Percentiles rank a stretch among this genome's conserved stretches.
phyloP scores from a whole-genome alignment of 495 filamentous ascomycete species.

The Annulohypoxylon maeteangense region DNA sequence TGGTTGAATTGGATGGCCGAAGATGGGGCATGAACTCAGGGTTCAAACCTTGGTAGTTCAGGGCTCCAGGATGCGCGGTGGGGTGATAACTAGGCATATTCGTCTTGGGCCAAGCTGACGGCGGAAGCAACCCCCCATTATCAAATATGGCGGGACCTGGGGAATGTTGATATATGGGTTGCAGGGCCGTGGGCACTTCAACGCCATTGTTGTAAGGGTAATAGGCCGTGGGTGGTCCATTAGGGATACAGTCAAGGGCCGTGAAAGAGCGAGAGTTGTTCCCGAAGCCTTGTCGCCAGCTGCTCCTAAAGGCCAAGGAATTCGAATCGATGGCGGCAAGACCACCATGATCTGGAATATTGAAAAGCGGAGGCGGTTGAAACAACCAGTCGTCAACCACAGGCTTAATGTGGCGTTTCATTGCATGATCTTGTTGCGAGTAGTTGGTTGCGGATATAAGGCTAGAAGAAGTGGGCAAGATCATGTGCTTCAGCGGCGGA shows the following conservation, averaged over 20 bases:
- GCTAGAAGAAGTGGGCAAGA: slow-evolving; percentile 66
- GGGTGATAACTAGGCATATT: slow-evolving; percentile 59
- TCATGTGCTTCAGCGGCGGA: slow-evolving; percentile 86
- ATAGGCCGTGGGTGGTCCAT: slow-evolving; percentile 39
- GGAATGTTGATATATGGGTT: slow-evolving; percentile 75
- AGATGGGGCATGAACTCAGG: slow-evolving; percentile 36
- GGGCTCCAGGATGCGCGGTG: slow-evolving; percentile 22
- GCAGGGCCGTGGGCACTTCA: slow-evolving; percentile 73
- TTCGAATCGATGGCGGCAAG: slow-evolving; percentile 26
- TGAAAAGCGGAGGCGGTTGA: slow-evolving; percentile 22
- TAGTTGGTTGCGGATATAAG: slow-evolving; percentile 51
- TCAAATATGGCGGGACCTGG: slow-evolving; percentile 79
- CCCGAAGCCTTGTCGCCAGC: slow-evolving; percentile 34
- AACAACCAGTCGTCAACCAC: slow-evolving; percentile 37
- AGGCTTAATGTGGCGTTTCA: slow-evolving; percentile 26
- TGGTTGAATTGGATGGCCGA: slow-evolving; percentile 34
- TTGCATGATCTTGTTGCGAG: slow-evolving; percentile 44
- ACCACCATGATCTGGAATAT: slow-evolving; percentile 21
- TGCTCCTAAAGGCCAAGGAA: slow-evolving; percentile 19
- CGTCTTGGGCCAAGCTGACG: slow-evolving; percentile 80
- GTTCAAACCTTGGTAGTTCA: slow-evolving; percentile 31
- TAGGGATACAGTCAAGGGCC: slow-evolving; percentile 38
- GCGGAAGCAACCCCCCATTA: slow-evolving; percentile 74
- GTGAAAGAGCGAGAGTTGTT: slow-evolving; percentile 34
- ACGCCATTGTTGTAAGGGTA: slow-evolving; percentile 55